Base-by-base conservation (phyloP, 1,284 basidiomycete genomes). In the Ustilago loliicola region DNA sequence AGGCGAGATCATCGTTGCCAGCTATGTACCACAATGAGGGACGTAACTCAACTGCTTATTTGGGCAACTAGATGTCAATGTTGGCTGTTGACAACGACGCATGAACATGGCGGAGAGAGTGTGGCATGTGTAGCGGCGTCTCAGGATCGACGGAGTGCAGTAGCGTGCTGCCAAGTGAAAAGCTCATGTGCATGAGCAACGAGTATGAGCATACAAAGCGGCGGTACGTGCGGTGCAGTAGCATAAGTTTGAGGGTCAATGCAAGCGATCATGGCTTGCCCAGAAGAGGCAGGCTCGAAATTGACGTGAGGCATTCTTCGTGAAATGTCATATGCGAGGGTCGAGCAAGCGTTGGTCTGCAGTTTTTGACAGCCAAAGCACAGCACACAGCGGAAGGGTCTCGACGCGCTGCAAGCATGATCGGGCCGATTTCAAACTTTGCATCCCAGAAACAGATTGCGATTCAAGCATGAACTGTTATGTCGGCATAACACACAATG, bases 241-340 rank as follows among this genome's bases (percentile, higher is more conserved):
- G 47, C 45, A 5, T 27, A 25, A 3, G n/a, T 50, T 50, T 13
- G 47, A 38, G 36, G 36, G 36, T 55, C 53, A 21, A 55, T 40
- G 53, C 53, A 29, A 29, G 27, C 47, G 25, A 50, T 27, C 47
- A 27, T 27, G 19, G 45, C n/a, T 48, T 19, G 48, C 25, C 19
- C 2, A 48, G 21, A 7, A 23, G 48, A 50, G 45, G 13, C 7
- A n/a, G 48, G 48, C 15, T 29, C 11, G 23, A 23, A 45, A 45
- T 30, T 53, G 66, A 69, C 52, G 45, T 69, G 58, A 32, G 38
- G 54, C 68, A 53, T 71, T 48, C 42, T 36, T 61, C 42, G 62
- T 10, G 53, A 34, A 55, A 63, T 57, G 63, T 66, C 61, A 59
- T 21, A 66, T 66, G 69, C 60, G 50, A 66, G 69, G 63, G 63